These are phyloP conservation scores for Paxillus rubicundulus DNA, from an alignment of 768 basidiomycete genomes.

Conservation along the genomic window DNA sequence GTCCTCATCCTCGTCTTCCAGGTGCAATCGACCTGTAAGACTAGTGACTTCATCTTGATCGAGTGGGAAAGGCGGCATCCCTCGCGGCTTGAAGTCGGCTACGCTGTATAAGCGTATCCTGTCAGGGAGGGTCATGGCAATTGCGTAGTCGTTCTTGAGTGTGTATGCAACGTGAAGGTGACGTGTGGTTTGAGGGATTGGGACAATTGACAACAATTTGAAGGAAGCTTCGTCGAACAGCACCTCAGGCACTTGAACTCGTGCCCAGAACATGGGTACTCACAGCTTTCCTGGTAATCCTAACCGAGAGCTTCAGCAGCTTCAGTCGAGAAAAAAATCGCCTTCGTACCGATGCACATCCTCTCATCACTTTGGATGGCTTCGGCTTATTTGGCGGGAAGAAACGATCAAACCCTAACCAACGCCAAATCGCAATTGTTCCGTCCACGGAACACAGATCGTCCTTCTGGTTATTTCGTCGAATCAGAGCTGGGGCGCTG, in stretches of 20 bases:
- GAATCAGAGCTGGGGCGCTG: conserved; percentile 52
- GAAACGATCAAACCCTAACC: conserved; percentile 65
- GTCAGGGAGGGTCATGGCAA: conserved; percentile 43
- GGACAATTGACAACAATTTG: conserved; percentile 52
- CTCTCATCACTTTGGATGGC: conserved; percentile 44
- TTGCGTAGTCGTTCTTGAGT: conserved; percentile 49
- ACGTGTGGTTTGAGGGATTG: conserved; percentile 38
- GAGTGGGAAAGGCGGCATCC: conserved; percentile 41
- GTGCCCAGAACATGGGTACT: conserved; percentile 21
- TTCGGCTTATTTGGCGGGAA: conserved; percentile 46
- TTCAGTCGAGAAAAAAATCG: neutral
- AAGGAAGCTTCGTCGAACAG: conserved; percentile 52
- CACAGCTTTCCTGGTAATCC: conserved; percentile 80
- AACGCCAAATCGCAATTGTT: conserved; percentile 60
- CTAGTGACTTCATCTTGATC: conserved; percentile 25
- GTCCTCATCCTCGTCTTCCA: conserved; percentile 28
- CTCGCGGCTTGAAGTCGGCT: conserved; percentile 43
- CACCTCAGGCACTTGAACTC: conserved; percentile 1
- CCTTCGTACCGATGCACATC: conserved; percentile 57
- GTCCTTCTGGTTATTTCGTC: conserved; percentile 21
- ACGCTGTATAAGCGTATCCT: conserved; percentile 47
- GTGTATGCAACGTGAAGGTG: conserved; percentile 44
- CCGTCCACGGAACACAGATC: conserved; percentile 42
- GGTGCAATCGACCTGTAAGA: conserved; percentile 21
- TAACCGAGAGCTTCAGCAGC: conserved; percentile 25